Percentiles rank a stretch among this genome's conserved stretches.
Evolutionary conservation across 2,329 filamentous ascomycete genomes (phyloP).

Genomic region (Seiridium cupressi): DNA sequence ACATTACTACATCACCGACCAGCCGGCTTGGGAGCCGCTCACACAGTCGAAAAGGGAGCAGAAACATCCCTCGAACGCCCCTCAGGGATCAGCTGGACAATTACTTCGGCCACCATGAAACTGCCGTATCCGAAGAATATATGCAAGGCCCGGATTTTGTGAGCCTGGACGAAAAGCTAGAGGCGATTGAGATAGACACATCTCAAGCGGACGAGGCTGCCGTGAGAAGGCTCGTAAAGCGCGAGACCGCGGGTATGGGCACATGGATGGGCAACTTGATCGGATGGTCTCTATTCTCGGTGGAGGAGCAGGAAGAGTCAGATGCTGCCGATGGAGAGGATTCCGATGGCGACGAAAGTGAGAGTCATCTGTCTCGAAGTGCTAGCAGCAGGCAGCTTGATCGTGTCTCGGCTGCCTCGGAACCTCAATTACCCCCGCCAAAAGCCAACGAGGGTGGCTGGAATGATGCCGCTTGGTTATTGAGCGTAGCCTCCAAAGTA

Average conservation of each 20-base stretch:
- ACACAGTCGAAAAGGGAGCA: constrained; percentile 41
- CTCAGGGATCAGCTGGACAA: constrained; percentile 37
- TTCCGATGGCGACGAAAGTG: constrained; percentile 34
- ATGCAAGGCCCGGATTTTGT: constrained; percentile 60
- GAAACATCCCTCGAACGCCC: constrained; percentile 43
- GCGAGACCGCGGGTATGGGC: constrained; percentile 48
- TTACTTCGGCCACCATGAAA: constrained; percentile 36
- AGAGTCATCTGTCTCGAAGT: constrained; percentile 30
- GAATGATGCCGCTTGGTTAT: constrained; percentile 67
- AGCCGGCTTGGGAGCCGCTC: constrained; percentile 49
- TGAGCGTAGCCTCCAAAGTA: constrained; percentile 63
- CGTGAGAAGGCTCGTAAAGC: constrained; percentile 54
- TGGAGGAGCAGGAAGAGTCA: constrained; percentile 59
- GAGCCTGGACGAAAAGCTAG: constrained; percentile 58
- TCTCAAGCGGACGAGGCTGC: constrained; percentile 57
- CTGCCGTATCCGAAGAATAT: constrained; percentile 27
- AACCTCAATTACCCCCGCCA: constrained; percentile 47
- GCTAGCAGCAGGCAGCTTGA: constrained; percentile 39
- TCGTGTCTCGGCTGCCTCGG: constrained; percentile 22
- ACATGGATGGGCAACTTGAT: constrained; percentile 60
- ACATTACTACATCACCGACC: constrained; percentile 33
- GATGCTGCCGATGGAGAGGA: constrained; percentile 32
- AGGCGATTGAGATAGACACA: constrained; percentile 50
- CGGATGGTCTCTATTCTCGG: constrained; percentile 61
- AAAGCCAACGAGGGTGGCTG: constrained; percentile 58